Evolutionary conservation across 2,329 filamentous ascomycete species (phyloP).

Genomic region (Rutstroemia sp.): DNA sequence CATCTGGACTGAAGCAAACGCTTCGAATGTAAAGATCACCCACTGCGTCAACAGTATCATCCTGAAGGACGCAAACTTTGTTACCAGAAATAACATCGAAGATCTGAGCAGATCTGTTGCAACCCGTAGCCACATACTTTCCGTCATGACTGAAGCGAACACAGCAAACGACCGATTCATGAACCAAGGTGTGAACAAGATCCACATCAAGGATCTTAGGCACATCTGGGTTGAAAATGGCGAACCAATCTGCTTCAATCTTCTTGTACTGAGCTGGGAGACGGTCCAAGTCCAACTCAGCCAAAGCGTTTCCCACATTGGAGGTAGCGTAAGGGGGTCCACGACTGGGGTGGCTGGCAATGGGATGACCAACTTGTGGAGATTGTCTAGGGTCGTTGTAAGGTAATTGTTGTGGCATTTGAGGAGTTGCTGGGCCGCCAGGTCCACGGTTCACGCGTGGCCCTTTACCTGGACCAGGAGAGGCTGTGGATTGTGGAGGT

Average conservation of each 20-base stretch:
- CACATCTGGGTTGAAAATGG: slow-evolving; percentile 89
- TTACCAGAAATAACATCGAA: slow-evolving; percentile 85
- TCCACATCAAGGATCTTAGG: slow-evolving; percentile 88
- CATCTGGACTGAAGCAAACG: slow-evolving; percentile 97
- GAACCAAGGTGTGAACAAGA: slow-evolving; percentile 82
- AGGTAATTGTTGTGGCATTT: slow-evolving; percentile 81
- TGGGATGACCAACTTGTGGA: slow-evolving; percentile 81
- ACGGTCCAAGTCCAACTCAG: slow-evolving; percentile 80
- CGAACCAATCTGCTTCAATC: slow-evolving; percentile 87
- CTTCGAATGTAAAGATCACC: slow-evolving; percentile 96
- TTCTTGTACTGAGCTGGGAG: slow-evolving; percentile 84
- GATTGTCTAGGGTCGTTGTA: slow-evolving; percentile 79
- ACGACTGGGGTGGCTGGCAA: slow-evolving; percentile 50
- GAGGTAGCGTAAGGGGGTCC: slow-evolving; percentile 20
- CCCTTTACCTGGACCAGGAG: slow-evolving; percentile 70
- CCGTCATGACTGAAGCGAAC: slow-evolving; percentile 95
- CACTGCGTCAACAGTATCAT: slow-evolving; percentile 77
- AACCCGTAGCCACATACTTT: slow-evolving; percentile 92
- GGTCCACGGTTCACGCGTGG: slow-evolving; percentile 59
- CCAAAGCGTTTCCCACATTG: slow-evolving; percentile 64
- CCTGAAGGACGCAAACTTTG: slow-evolving; percentile 84
- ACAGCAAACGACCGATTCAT: slow-evolving; percentile 97
- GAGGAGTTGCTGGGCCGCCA: slow-evolving; percentile 74
- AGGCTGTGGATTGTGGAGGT: slow-evolving; percentile 76
- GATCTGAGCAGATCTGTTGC: slow-evolving; percentile 98